These are phyloP conservation scores for Aspergillus aculeatus DNA, from an alignment of 2,329 filamentous ascomycete species.

Conservation along the genomic window DNA sequence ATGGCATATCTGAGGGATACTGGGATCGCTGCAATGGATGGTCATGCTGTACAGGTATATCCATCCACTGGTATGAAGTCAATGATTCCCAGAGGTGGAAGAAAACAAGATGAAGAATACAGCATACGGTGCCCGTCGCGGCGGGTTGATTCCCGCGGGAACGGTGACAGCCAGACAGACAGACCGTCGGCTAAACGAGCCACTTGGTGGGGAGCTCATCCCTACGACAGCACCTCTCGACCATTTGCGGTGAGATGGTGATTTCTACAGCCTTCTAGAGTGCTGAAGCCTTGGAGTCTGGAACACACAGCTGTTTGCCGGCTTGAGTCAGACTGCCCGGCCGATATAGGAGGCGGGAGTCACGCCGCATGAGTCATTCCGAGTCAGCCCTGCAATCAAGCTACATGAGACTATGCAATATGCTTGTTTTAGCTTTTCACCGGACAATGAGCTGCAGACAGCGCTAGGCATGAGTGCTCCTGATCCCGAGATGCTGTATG, in stretches of 20 bases:
- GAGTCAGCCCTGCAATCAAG: background rate
- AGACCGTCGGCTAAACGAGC: background rate
- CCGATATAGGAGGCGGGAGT: background rate
- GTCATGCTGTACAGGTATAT: no score
- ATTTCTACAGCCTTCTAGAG: background rate
- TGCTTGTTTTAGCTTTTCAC: background rate
- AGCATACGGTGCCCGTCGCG: no score
- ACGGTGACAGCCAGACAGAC: no score
- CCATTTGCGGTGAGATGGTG: no score
- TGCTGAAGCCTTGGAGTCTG: background rate
- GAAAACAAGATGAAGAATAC: no score
- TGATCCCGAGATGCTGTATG: background rate
- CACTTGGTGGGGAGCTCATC: background rate
- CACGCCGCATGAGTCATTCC: background rate
- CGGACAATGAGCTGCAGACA: background rate
- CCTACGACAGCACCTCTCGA: no score
- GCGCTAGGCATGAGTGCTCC: background rate
- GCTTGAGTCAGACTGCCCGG: background rate
- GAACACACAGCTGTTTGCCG: background rate
- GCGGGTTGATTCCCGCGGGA: no score
- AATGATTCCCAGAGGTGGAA: no score
- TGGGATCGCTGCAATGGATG: no score
- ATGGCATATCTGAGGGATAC: rapidly evolving
- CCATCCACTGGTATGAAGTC: no score
- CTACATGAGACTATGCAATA: background rate